Evolutionary conservation across 2,329 filamentous ascomycete species (phyloP).

Genomic region (Corinectria fuckeliana): DNA sequence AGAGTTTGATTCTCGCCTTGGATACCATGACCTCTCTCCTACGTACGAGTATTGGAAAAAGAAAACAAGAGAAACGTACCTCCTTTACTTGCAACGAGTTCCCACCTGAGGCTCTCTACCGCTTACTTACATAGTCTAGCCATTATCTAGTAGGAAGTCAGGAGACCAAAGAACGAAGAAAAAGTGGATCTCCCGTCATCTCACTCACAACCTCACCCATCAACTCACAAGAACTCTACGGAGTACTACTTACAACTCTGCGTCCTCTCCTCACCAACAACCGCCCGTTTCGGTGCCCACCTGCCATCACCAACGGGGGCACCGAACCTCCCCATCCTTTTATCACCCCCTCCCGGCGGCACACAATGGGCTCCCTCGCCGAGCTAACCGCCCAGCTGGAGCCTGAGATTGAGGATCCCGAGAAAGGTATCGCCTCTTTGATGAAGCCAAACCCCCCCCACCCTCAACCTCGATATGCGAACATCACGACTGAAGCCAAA

Average conservation of each 20-base stretch:
- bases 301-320: not conserved
- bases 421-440: slow-evolving; percentile 49
- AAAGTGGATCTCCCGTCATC: not conserved
- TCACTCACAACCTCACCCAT: not conserved
- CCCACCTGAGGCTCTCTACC: not conserved
- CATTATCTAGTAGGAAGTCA: not conserved
- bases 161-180: not conserved
- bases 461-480: no score
- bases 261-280: not conserved
- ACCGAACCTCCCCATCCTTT: not conserved
- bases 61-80: not conserved
- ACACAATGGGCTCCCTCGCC: slow-evolving; percentile 26
- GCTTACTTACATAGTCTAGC: no score
- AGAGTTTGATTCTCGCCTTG: not conserved
- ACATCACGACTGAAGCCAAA: no score
- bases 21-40: not conserved
- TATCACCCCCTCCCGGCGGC: not conserved
- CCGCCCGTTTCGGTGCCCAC: not conserved
- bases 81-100: not conserved
- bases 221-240: not conserved
- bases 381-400: slow-evolving; percentile 45
- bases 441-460: not conserved
- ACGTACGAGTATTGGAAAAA: no score
- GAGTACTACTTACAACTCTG: no score
- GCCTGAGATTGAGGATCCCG: slow-evolving; percentile 54